These are phyloP conservation scores for Euphorbia celastroides DNA, from an alignment of 441 rosid species.

Conservation along the genomic window DNA sequence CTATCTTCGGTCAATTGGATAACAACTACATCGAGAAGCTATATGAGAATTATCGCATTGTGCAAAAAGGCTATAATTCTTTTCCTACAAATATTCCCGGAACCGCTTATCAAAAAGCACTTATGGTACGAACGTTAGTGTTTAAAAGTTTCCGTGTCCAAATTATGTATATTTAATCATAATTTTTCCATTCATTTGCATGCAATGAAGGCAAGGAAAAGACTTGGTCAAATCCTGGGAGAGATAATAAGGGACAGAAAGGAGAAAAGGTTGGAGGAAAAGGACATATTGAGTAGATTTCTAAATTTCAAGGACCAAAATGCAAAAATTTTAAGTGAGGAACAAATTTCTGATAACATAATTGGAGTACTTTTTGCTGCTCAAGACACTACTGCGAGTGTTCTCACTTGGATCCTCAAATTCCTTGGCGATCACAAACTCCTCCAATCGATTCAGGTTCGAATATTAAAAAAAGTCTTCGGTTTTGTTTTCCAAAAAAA, in stretches of 20 bases:
- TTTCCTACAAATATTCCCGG: conserved; percentile 71
- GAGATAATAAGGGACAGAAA: conserved; percentile 59
- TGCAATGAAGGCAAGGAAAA: conserved; percentile 60
- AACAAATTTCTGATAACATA: conserved; percentile 69
- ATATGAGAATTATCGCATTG: conserved; percentile 50
- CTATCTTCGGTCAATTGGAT: conserved; percentile 66
- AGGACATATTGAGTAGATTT: conserved; percentile 53
- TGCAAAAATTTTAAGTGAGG: conserved; percentile 38
- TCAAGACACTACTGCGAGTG: conserved; percentile 92
- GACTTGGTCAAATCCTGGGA: conserved; percentile 43
- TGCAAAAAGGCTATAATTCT: conserved; percentile 87
- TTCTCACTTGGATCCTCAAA: conserved; percentile 82
- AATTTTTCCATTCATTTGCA: no score
- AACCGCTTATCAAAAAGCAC: conserved; percentile 69
- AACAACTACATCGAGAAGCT: conserved; percentile 42
- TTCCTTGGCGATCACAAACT: conserved; percentile 66
- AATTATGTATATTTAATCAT: no score
- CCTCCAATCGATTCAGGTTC: conserved; percentile 73
- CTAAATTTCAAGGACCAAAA: conserved; percentile 44
- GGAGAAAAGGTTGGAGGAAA: conserved; percentile 48
- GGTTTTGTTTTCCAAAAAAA: no score
- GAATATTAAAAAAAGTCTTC: background rate
- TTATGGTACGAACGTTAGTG: conserved; percentile 37
- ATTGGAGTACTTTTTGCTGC: conserved; percentile 99
- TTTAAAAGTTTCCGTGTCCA: no score